Evolutionary conservation across 2,329 filamentous ascomycete genomes (phyloP), one percentile per base, ranked within the genome.

Genomic region (Penicillium fuscoglaucum): DNA sequence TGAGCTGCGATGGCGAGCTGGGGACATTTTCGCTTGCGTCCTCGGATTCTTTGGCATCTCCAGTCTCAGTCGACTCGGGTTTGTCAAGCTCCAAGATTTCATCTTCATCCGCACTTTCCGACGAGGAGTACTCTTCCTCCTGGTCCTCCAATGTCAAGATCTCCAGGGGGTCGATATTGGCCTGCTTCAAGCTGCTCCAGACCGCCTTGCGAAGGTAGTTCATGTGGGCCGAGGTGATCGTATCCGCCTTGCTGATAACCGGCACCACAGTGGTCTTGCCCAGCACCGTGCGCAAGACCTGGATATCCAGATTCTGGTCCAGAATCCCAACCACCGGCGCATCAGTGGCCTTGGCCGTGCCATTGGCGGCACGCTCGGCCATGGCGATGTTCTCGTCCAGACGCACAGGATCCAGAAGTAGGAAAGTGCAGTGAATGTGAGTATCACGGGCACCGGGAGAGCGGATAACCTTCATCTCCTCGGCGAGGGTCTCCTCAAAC

Each of bases 391-490:
- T 97, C 66, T 87, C 83, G 70, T 96, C 93, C 26, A 99, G 85
- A 46, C 90, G 88, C 52, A 87, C 82, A 1, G 95, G 95, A 73
- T 99, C 95, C 55, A 99, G 85, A 55, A 99, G 81, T 56, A 98
- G 83, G 77, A 99, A 96, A 55, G 92, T 92, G 66, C 91, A 96
- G 74, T 99, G 95, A 65, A 99, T 96, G 75, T 99, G 95, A 51
- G 93, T 97, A 79, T 99, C 95, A 73, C 92, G 90, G 64, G 91
- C 90, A 56, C 93, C 93, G 28, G 95, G 93, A 53, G 93, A 92
- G 69, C 95, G 90, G 61, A 97, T 83, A 47, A 99, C 93, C 80
- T 97, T 98, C 84, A 96, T 96, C 80, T 99, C 95, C 78, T 99
- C 95, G 49, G 87, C 87, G 73, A 99, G 96, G 0, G 95, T 98